Evolutionary conservation across 179 eudicot species (phyloP).

Genomic region (Silene vulgaris): DNA sequence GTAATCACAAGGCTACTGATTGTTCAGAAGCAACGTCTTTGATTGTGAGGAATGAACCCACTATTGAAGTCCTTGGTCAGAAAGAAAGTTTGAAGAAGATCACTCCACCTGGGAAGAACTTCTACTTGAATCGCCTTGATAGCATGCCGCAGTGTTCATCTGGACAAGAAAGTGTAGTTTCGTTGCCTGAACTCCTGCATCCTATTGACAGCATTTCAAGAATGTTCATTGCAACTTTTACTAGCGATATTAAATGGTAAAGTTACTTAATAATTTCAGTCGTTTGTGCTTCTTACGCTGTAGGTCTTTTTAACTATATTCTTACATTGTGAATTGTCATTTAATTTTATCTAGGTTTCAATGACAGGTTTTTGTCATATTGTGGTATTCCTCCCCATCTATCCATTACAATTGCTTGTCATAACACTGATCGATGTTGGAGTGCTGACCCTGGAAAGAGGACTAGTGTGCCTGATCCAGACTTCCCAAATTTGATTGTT

Average conservation of each 20-base stretch:
- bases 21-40: constrained; percentile 14
- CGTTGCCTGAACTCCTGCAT: constrained; percentile 71
- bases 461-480: constrained; percentile 50
- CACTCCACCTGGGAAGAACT: constrained; percentile 63
- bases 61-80: constrained; percentile 16
- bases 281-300: not conserved
- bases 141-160: constrained; percentile 35
- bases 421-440: constrained; percentile 78
- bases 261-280: constrained; percentile 9
- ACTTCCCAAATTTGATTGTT: constrained; percentile 64
- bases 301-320: not conserved
- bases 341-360: constrained; percentile 16
- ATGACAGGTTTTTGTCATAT: constrained; percentile 67
- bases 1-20: constrained; percentile 5
- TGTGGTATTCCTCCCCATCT: constrained; percentile 69
- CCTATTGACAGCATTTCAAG: constrained; percentile 59
- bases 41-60: constrained; percentile 20
- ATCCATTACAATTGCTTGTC: constrained; percentile 80
- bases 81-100: constrained; percentile 25
- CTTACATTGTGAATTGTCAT: not conserved
- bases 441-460: constrained; percentile 56
- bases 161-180: constrained; percentile 40
- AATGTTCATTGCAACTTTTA: constrained; percentile 81
- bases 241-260: constrained; percentile 76
- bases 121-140: constrained; percentile 62